Percentiles rank a stretch among this genome's conserved stretches.
Evolutionary conservation across 306 rosid genomes (phyloP).

Genomic region (Glycine tomentella): DNA sequence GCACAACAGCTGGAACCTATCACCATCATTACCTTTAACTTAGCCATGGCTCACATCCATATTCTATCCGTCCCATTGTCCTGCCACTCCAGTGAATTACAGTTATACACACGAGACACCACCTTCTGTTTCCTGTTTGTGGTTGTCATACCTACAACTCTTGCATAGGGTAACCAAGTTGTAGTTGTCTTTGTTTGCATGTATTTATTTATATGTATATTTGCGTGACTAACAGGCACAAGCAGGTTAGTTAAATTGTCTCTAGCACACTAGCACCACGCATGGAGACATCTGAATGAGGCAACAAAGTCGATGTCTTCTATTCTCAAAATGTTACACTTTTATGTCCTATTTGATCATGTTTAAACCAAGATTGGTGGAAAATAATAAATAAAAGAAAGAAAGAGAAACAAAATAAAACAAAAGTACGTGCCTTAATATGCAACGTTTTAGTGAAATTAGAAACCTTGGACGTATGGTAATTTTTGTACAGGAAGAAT

Average conservation of each 20-base stretch:
- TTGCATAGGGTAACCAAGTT: constrained; percentile 33
- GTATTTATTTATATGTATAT: not conserved
- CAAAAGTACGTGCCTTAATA: not conserved
- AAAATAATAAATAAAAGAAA: not conserved
- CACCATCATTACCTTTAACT: constrained; percentile 30
- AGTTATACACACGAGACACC: constrained; percentile 12
- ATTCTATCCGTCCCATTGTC: too few relatives aligned
- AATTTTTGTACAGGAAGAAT: constrained; percentile 15
- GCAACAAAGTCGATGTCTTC: constrained; percentile 27
- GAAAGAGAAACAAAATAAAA: not conserved
- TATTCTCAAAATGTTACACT: not conserved
- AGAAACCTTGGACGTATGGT: constrained; percentile 11
- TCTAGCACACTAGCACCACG: not conserved
- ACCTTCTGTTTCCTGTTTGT: constrained; percentile 18
- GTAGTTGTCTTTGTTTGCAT: constrained; percentile 35
- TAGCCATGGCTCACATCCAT: not conserved
- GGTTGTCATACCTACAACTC: constrained; percentile 20
- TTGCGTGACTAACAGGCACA: not conserved
- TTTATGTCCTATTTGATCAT: too few relatives aligned
- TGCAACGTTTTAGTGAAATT: not conserved
- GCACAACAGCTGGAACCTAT: not conserved
- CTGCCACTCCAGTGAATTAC: constrained; percentile 13
- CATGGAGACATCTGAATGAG: constrained; percentile 22
- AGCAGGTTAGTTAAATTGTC: constrained; percentile 27
- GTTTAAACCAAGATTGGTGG: not conserved